phyloP scores from a whole-genome alignment of 768 basidiomycete species.

The Termitomyces heimii region DNA sequence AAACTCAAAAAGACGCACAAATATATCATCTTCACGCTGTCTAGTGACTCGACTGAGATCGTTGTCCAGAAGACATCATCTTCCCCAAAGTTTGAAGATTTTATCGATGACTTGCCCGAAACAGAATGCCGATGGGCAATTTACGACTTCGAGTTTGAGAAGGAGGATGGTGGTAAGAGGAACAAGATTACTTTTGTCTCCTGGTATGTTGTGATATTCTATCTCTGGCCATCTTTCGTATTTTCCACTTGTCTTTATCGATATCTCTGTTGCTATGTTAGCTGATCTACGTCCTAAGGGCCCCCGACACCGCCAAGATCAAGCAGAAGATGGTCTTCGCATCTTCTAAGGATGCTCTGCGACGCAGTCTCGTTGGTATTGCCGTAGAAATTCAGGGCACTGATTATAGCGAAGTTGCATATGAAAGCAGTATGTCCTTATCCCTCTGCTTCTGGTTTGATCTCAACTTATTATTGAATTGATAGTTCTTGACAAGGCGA shows the following conservation, averaged over 20 bases:
- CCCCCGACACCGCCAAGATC: constrained; percentile 78
- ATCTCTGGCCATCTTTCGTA: background rate
- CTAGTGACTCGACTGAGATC: constrained; percentile 59
- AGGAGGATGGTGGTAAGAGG: constrained; percentile 66
- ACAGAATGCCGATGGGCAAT: constrained; percentile 82
- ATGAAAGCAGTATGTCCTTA: constrained; percentile 54
- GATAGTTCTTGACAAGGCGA: constrained; percentile 28
- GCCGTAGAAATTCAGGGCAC: constrained; percentile 83
- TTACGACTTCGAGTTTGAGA: constrained; percentile 85
- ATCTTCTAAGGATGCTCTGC: constrained; percentile 79
- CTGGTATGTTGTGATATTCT: constrained; percentile 57
- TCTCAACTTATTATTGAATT: background rate
- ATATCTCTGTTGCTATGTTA: background rate
- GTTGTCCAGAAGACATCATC: constrained; percentile 63
- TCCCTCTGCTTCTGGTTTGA: background rate
- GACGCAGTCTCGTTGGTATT: constrained; percentile 69
- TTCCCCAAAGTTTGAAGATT: constrained; percentile 57
- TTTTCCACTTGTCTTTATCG: background rate
- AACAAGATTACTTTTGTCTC: constrained; percentile 82
- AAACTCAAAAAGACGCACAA: constrained; percentile 74
- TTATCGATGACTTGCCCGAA: constrained; percentile 69
- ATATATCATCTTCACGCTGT: constrained; percentile 80
- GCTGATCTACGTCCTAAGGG: constrained; percentile 49
- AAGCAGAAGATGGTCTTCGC: constrained; percentile 94
- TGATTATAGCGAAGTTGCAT: constrained; percentile 65